Evolutionary conservation across 768 basidiomycete species (phyloP).

Genomic region (Rhizopogon salebrosus): DNA sequence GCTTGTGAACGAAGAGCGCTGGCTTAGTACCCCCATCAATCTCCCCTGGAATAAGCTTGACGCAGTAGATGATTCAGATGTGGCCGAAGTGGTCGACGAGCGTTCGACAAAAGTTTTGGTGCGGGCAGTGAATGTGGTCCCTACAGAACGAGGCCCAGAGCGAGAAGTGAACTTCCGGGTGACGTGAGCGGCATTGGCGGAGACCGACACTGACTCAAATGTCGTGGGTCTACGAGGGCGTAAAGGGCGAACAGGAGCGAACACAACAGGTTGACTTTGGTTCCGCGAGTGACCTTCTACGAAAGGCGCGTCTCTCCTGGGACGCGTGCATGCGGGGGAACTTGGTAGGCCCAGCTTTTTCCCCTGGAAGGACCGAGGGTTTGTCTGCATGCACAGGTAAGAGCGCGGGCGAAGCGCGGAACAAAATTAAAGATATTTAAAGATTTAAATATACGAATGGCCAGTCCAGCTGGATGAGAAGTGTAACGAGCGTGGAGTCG

Average conservation of each 20-base stretch:
- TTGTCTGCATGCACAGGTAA: conserved; percentile 1
- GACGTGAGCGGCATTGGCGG: not conserved
- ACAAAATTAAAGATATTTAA: not conserved
- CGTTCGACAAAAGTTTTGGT: not conserved
- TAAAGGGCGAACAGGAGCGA: conserved; percentile 12
- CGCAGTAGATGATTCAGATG: conserved; percentile 23
- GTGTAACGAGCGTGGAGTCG: conserved; percentile 1
- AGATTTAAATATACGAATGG: not conserved
- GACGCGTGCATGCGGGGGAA: conserved; percentile 7
- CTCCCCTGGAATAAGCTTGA: conserved; percentile 34
- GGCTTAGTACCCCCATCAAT: conserved; percentile 26
- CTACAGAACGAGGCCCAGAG: not conserved
- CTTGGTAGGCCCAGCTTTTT: conserved; percentile 9
- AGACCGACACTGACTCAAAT: conserved; percentile 6
- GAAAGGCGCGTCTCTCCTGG: not conserved
- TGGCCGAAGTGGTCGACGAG: conserved; percentile 6
- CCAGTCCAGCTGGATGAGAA: conserved; percentile 22
- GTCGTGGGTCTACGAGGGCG: conserved; percentile 19
- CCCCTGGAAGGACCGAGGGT: not conserved
- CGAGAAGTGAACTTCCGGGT: not conserved
- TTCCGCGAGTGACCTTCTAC: conserved; percentile 1
- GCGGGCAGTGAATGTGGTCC: not conserved
- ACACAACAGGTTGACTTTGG: not conserved
- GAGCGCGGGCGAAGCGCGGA: not conserved
- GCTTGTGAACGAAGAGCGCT: conserved; percentile 39